Evolutionary conservation across 352 stramenopile species (phyloP).

Genomic region (Elongisporangium prolatum): DNA sequence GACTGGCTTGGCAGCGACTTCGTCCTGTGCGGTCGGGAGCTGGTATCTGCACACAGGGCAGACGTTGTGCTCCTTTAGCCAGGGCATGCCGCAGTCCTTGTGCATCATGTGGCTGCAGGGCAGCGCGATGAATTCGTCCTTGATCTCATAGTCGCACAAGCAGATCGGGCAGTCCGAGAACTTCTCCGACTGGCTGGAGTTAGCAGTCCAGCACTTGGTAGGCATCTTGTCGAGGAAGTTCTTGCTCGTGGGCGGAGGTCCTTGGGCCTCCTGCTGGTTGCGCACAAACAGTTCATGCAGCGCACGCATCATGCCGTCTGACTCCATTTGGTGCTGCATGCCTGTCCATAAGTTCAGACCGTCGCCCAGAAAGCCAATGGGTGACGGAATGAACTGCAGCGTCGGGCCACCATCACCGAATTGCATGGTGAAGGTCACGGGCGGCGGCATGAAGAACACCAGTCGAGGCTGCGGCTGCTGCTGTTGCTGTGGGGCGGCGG

Average conservation of each 20-base stretch:
- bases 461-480: constrained; percentile 18
- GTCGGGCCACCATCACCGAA: constrained; percentile 44
- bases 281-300: constrained; percentile 69
- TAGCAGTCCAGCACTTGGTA: constrained; percentile 46
- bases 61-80: constrained; percentile 75
- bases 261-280: constrained; percentile 51
- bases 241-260: constrained; percentile 66
- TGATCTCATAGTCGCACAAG: constrained; percentile 63
- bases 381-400: constrained; percentile 42
- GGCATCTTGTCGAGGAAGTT: constrained; percentile 61
- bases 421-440: constrained; percentile 57
- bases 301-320: constrained; percentile 29
- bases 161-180: constrained; percentile 75
- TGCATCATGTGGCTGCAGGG: constrained; percentile 77
- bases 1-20: constrained; percentile 10
- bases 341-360: constrained; percentile 7
- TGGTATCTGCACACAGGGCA: constrained; percentile 72
- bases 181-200: constrained; percentile 35
- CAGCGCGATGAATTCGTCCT: constrained; percentile 58
- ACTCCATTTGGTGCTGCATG: constrained; percentile 1
- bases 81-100: constrained; percentile 70
- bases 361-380: constrained; percentile 18
- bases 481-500: constrained; percentile 11
- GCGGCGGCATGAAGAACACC: constrained; percentile 53
- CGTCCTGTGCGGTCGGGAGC: constrained; percentile 39